A percentile compares a stretch with the other conserved stretches of the same genome.
These are phyloP conservation scores for Handroanthus guayacan DNA, from an alignment of 257 asterid genomes.

Conservation along the genomic window DNA sequence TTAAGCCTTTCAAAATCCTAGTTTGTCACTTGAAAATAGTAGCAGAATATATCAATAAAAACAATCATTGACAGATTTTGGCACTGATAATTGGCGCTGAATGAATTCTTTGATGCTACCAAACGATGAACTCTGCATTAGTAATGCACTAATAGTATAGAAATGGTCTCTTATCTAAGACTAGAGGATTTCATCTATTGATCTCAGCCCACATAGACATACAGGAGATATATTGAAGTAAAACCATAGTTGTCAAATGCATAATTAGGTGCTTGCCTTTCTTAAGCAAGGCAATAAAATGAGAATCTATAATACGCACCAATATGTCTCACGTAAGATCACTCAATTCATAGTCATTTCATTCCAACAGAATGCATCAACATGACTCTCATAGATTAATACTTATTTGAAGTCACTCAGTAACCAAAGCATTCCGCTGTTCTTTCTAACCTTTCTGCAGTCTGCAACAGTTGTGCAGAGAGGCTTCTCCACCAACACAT, in stretches of 20 bases:
- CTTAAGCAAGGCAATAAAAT: too few species aligned
- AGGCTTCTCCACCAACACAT: constrained; percentile 96
- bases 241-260: background rate
- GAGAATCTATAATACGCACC: too few species aligned
- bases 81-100: background rate
- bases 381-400: constrained; percentile 1
- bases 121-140: background rate
- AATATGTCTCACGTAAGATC: background rate
- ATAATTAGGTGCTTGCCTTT: too few species aligned
- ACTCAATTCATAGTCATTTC: background rate
- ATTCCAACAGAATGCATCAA: background rate
- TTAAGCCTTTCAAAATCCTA: background rate
- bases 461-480: constrained; percentile 83
- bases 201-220: background rate
- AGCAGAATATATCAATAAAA: background rate
- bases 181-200: background rate
- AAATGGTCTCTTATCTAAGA: background rate
- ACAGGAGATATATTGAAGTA: background rate
- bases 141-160: background rate
- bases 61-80: background rate
- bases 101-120: background rate
- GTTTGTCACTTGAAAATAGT: background rate
- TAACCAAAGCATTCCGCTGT: background rate
- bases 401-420: background rate
- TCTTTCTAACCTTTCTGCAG: constrained; percentile 66